Conservation (phyloP, 2,329 filamentous ascomycete genomes). For the Teratosphaeria gauchensis region DNA sequence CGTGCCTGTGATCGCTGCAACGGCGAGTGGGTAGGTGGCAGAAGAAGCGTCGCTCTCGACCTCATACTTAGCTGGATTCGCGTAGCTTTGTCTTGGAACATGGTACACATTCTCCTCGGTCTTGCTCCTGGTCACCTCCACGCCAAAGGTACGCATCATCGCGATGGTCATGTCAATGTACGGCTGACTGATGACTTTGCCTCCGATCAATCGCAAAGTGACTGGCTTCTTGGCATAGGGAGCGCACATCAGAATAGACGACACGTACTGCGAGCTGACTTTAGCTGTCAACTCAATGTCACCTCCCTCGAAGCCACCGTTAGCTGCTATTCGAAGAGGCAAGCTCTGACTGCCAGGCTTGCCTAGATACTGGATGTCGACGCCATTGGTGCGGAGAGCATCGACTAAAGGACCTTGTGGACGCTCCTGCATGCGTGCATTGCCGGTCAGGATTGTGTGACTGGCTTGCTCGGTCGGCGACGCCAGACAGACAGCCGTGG, state of each 20-base stretch:
- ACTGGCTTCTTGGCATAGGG: slow-evolving; percentile 94
- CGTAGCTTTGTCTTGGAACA: slow-evolving; percentile 76
- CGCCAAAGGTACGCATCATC: slow-evolving; percentile 92
- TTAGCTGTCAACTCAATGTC: slow-evolving; percentile 87
- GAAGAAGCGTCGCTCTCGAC: slow-evolving; percentile 97
- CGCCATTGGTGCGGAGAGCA: slow-evolving; percentile 75
- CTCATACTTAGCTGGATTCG: slow-evolving; percentile 74
- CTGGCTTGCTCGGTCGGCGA: slow-evolving; percentile 50
- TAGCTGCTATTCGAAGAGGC: slow-evolving; percentile 72
- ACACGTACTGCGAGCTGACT: slow-evolving; percentile 98
- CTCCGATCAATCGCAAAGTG: slow-evolving; percentile 81
- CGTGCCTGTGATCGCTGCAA: slow-evolving; percentile 91
- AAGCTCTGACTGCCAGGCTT: slow-evolving; percentile 74
- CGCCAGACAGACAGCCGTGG: slow-evolving; percentile 80
- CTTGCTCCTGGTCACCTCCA: slow-evolving; percentile 65
- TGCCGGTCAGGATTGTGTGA: slow-evolving; percentile 79
- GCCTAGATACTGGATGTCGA: slow-evolving; percentile 78
- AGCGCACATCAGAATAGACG: slow-evolving; percentile 90
- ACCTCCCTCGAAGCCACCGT: slow-evolving; percentile 74
- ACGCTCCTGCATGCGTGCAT: slow-evolving; percentile 89
- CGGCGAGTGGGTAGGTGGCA: slow-evolving; percentile 86
- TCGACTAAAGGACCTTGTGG: slow-evolving; percentile 91
- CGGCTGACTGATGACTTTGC: slow-evolving; percentile 89
- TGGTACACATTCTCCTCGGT: slow-evolving; percentile 85
- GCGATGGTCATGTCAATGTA: slow-evolving; percentile 99